phyloP scores from a whole-genome alignment of 495 filamentous ascomycete species.

The Xylaria acuta region DNA sequence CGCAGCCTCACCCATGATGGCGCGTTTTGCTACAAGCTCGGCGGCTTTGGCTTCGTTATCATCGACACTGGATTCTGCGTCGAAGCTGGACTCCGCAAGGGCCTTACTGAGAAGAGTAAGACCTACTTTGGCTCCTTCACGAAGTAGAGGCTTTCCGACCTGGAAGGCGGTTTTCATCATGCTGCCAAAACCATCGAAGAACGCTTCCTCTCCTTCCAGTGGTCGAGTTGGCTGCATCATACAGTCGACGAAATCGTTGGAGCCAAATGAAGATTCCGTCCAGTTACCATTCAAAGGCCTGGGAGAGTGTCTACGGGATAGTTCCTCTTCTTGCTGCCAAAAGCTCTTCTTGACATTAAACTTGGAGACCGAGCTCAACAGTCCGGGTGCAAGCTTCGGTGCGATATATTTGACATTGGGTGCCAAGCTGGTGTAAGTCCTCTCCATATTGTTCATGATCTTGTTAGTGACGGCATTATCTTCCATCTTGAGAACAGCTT shows the following conservation, averaged over 20 bases:
- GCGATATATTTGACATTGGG: conserved; percentile 27
- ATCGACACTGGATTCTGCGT: neutral
- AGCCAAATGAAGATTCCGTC: neutral
- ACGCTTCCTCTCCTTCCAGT: conserved; percentile 14
- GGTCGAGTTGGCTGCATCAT: conserved; percentile 14
- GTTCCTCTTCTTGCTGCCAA: neutral
- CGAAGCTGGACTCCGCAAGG: conserved; percentile 12
- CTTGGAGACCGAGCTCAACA: conserved; percentile 32
- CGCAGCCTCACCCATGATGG: conserved; percentile 47
- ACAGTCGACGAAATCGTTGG: conserved; percentile 4
- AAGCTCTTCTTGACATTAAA: conserved; percentile 18
- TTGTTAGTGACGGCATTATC: conserved; percentile 6
- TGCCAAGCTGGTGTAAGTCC: conserved; percentile 16
- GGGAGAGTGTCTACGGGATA: neutral
- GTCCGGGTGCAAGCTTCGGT: conserved; percentile 25
- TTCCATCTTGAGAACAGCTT: conserved; percentile 31
- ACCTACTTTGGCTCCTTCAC: neutral
- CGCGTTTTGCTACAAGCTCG: conserved; percentile 38
- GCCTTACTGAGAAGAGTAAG: neutral
- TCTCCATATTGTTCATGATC: conserved; percentile 28
- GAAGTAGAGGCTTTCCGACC: neutral
- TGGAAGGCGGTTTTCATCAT: neutral
- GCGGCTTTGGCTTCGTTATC: conserved; percentile 22
- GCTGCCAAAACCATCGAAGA: conserved; percentile 24
- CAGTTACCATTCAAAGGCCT: conserved; percentile 1